phyloP scores from a whole-genome alignment of 768 basidiomycete genomes.

The Leucosporidium creatinivorum region DNA sequence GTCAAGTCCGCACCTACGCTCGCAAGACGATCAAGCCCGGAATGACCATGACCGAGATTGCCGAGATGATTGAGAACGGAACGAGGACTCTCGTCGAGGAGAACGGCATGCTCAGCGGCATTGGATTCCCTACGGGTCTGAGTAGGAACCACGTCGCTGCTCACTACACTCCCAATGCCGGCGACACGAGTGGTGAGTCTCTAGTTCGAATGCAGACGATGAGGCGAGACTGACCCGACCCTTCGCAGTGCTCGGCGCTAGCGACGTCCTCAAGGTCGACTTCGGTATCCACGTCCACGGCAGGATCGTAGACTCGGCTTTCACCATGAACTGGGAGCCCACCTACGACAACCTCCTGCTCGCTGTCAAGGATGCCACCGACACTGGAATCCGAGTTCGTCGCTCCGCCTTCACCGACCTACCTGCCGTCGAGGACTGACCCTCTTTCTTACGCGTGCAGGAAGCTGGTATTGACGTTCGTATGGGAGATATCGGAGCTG shows the following conservation, averaged over 20 bases:
- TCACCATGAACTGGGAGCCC: conserved; percentile 79
- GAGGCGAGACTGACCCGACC: not conserved
- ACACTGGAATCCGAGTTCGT: conserved; percentile 76
- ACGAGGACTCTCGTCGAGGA: conserved; percentile 87
- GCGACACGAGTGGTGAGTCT: conserved; percentile 41
- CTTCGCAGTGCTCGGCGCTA: conserved; percentile 61
- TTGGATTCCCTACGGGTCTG: conserved; percentile 94
- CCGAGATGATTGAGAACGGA: conserved; percentile 83
- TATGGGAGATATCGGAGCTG: conserved; percentile 81
- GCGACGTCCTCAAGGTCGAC: conserved; percentile 93
- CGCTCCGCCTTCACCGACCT: not conserved
- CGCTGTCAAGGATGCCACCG: conserved; percentile 88
- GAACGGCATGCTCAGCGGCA: conserved; percentile 66
- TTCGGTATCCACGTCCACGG: conserved; percentile 96
- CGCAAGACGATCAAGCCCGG: conserved; percentile 80
- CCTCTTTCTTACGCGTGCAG: conserved; percentile 45
- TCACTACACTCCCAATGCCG: conserved; percentile 89
- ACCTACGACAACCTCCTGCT: conserved; percentile 82
- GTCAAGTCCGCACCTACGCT: conserved; percentile 77
- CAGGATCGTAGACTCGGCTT: conserved; percentile 91
- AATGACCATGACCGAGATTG: conserved; percentile 90
- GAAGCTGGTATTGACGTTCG: conserved; percentile 95
- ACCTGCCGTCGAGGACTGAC: not conserved
- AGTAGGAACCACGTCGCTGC: conserved; percentile 92
- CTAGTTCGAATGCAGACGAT: conserved; percentile 13